Evolutionary conservation across 108 stramenopile species (phyloP), one percentile per base, ranked within the genome.

Genomic region (Parietichytrium sp.): DNA sequence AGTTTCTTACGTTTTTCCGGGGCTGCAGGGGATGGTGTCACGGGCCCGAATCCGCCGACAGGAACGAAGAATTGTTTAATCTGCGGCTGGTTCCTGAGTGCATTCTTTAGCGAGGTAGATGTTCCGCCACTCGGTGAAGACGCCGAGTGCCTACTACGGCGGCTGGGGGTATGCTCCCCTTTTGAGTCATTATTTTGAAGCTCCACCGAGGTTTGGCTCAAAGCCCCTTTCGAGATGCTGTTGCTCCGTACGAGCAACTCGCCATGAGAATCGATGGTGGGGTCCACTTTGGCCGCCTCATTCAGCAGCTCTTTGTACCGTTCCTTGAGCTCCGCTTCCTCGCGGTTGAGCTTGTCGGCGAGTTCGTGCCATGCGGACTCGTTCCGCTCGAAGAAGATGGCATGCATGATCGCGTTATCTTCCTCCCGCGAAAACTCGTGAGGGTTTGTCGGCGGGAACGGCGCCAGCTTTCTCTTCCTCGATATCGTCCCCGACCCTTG

Each of bases 1-100:
- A n/a, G n/a, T n/a, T n/a, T n/a, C n/a, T n/a, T n/a, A n/a, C n/a
- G n/a, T n/a, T n/a, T n/a, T n/a, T n/a, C n/a, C n/a, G n/a, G n/a
- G n/a, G n/a, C n/a, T n/a, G n/a, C n/a, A n/a, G n/a, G n/a, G n/a
- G n/a, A n/a, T n/a, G n/a, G n/a, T n/a, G n/a, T n/a, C n/a, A n/a
- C n/a, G n/a, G n/a, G n/a, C n/a, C n/a, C n/a, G n/a, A n/a, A n/a
- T n/a, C n/a, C n/a, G n/a, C n/a, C n/a, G n/a, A n/a, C n/a, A n/a
- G n/a, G n/a, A n/a, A n/a, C n/a, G n/a, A 72, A 72, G 20, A 45
- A 72, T 0, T 72, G 61, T 72, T 72, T 72, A 42, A 72, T 72
- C 33, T 72, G 61, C 10, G 61, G 61, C 42, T 72, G 61, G 42
- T 72, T 72, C 42, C 45, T 72, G 61, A 72, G 61, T 25, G 61